phyloP scores from a whole-genome alignment of 2,329 filamentous ascomycete genomes.

The Lachnellula suecica region DNA sequence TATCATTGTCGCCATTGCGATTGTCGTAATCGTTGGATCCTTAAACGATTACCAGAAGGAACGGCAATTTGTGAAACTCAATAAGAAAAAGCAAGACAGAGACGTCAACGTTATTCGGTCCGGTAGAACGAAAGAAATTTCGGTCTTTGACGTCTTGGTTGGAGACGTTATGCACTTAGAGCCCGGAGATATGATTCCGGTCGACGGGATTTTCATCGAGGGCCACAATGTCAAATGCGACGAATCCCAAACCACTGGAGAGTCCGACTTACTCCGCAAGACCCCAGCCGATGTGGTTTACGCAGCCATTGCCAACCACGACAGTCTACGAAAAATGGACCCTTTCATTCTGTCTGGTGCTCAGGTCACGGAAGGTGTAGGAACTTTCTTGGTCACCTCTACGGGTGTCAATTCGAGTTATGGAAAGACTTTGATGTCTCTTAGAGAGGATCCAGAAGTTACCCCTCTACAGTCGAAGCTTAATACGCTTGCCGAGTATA shows the following conservation, averaged over 20 bases:
- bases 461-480: conserved; percentile 78
- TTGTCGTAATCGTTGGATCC: conserved; percentile 76
- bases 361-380: conserved; percentile 74
- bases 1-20: conserved; percentile 72
- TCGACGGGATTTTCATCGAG: conserved; percentile 68
- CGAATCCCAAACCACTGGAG: conserved; percentile 75
- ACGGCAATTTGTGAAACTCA: conserved; percentile 76
- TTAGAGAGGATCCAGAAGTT: conserved; percentile 74
- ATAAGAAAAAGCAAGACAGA: conserved; percentile 76
- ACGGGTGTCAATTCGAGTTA: conserved; percentile 73
- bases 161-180: conserved; percentile 74
- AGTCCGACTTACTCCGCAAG: conserved; percentile 73
- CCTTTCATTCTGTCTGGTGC: conserved; percentile 81
- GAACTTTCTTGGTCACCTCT: conserved; percentile 73
- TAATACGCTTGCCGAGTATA: conserved; percentile 75
- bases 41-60: conserved; percentile 83
- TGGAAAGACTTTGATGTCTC: conserved; percentile 76
- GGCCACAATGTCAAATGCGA: conserved; percentile 68
- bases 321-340: conserved; percentile 64
- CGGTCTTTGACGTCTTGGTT: conserved; percentile 68
- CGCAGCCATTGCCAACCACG: conserved; percentile 58
- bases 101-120: conserved; percentile 75
- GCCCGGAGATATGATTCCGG: conserved; percentile 70
- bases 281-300: conserved; percentile 62
- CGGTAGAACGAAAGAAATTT: conserved; percentile 67